These are phyloP conservation scores for Pseudopyrenochaeta lycopersici DNA, from an alignment of 2,329 filamentous ascomycete species.

Conservation along the genomic window DNA sequence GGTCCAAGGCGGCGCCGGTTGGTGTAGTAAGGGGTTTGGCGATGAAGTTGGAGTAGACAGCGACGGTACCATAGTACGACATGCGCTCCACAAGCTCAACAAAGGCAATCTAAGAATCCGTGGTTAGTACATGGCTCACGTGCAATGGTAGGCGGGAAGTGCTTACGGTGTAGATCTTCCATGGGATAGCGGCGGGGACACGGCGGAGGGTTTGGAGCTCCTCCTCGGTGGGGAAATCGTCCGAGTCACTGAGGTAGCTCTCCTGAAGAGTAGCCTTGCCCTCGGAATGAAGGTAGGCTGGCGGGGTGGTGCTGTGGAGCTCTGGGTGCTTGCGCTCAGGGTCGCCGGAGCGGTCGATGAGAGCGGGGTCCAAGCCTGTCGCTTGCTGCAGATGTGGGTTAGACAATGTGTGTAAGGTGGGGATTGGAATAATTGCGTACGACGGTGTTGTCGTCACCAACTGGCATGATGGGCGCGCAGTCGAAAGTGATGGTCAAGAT, in stretches of 20 bases:
- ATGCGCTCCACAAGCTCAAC: slow-evolving; percentile 51
- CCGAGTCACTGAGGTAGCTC: slow-evolving; percentile 35
- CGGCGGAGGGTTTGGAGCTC: slow-evolving; percentile 47
- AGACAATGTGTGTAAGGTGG: slow-evolving; percentile 7
- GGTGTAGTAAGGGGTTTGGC: slow-evolving; percentile 35
- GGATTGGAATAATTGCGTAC: slow-evolving; percentile 5
- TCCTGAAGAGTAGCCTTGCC: slow-evolving; percentile 51
- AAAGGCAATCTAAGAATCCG: slow-evolving; percentile 40
- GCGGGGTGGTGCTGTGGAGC: slow-evolving; percentile 30
- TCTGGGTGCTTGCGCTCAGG: slow-evolving; percentile 43
- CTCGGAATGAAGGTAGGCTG: slow-evolving; percentile 40
- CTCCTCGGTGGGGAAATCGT: slow-evolving; percentile 44
- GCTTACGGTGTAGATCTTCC: slow-evolving; percentile 37
- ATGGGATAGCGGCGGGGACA: slow-evolving; percentile 45
- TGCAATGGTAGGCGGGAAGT: background rate
- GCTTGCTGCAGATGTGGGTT: slow-evolving; percentile 27
- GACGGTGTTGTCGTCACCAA: slow-evolving; percentile 34
- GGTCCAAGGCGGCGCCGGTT: slow-evolving; percentile 42
- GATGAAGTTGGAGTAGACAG: slow-evolving; percentile 52
- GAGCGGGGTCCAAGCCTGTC: slow-evolving; percentile 44
- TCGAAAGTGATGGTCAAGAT: background rate
- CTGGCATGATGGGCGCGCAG: slow-evolving; percentile 35
- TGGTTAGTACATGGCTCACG: slow-evolving; percentile 4
- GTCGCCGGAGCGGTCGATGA: slow-evolving; percentile 45
- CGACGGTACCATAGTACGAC: slow-evolving; percentile 50